These are phyloP conservation scores for Kuraishia hungarica DNA, from an alignment of 805 yeast genomes.

Conservation along the genomic window DNA sequence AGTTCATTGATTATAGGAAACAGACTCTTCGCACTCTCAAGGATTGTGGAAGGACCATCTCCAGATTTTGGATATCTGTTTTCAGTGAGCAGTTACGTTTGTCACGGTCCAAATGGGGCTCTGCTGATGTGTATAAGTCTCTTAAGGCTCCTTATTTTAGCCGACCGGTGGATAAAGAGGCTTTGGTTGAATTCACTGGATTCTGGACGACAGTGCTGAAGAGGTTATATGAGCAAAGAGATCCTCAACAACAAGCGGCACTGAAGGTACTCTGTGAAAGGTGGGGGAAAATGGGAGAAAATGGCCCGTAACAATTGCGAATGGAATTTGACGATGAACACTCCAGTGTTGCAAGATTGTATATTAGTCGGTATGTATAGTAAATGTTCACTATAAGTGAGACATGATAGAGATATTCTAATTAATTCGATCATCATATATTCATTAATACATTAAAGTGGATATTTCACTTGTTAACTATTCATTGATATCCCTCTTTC, in stretches of 20 bases:
- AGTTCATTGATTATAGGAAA: slow-evolving; percentile 39
- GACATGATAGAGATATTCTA: too few species aligned
- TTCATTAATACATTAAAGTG: too few species aligned
- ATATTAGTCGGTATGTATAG: too few species aligned
- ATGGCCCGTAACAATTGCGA: too few species aligned
- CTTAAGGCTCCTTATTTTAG: slow-evolving; percentile 2
- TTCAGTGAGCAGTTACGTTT: slow-evolving; percentile 40
- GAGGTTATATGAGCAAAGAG: slow-evolving; percentile 31
- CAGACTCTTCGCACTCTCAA: slow-evolving; percentile 23
- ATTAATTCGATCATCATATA: background rate
- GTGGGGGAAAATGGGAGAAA: background rate
- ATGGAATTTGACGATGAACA: too few species aligned
- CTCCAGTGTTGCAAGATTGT: too few species aligned
- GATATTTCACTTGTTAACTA: too few species aligned
- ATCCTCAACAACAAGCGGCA: slow-evolving; percentile 15
- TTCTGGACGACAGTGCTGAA: slow-evolving; percentile 45
- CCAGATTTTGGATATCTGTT: slow-evolving; percentile 45
- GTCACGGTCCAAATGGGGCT: slow-evolving; percentile 8
- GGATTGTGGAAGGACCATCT: slow-evolving; percentile 34
- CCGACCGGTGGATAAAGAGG: slow-evolving; percentile 20
- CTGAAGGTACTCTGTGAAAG: background rate
- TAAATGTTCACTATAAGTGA: too few species aligned
- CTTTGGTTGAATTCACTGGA: slow-evolving; percentile 29
- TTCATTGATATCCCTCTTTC: background rate
- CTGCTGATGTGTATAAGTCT: slow-evolving; percentile 17